phyloP scores from a whole-genome alignment of 1,284 basidiomycete species.

The Microbotryum lychnidis-dioicae region DNA sequence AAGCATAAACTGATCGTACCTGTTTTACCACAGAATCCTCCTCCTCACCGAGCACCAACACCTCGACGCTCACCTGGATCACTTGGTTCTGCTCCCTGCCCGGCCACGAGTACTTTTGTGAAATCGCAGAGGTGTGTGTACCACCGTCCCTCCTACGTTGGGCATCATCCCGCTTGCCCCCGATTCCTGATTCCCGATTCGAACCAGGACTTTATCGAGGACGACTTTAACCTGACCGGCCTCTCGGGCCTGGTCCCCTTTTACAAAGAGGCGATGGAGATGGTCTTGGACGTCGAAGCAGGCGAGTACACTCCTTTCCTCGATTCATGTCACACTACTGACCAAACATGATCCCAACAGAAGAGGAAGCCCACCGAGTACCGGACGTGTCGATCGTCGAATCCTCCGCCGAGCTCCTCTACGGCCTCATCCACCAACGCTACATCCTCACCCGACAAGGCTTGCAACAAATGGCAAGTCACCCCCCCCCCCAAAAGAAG shows the following conservation, averaged over 20 bases:
- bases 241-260: slow-evolving; percentile 90
- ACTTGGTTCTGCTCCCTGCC: slow-evolving; percentile 98
- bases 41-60: slow-evolving; percentile 23
- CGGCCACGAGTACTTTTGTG: slow-evolving; percentile 98
- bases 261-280: slow-evolving; percentile 99
- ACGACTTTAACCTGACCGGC: slow-evolving; percentile 98
- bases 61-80: slow-evolving; percentile 72
- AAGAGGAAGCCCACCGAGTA: slow-evolving; percentile 78
- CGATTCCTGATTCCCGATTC: too few species aligned
- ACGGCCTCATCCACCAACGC: slow-evolving; percentile 93
- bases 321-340: not conserved
- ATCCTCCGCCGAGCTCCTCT: slow-evolving; percentile 91
- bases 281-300: slow-evolving; percentile 99
- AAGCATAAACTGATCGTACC: too few species aligned
- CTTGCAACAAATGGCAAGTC: slow-evolving; percentile 82
- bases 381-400: slow-evolving; percentile 94
- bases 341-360: slow-evolving; percentile 35
- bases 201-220: slow-evolving; percentile 93
- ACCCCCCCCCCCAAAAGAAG: not conserved
- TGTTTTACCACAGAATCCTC: slow-evolving; percentile 12
- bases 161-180: too few species aligned
- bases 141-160: too few species aligned
- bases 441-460: slow-evolving; percentile 93
- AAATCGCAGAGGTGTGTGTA: slow-evolving; percentile 41
- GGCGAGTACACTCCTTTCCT: slow-evolving; percentile 49